These are phyloP conservation scores for Boletus edulis DNA, from an alignment of 768 basidiomycete genomes.

Conservation along the genomic window DNA sequence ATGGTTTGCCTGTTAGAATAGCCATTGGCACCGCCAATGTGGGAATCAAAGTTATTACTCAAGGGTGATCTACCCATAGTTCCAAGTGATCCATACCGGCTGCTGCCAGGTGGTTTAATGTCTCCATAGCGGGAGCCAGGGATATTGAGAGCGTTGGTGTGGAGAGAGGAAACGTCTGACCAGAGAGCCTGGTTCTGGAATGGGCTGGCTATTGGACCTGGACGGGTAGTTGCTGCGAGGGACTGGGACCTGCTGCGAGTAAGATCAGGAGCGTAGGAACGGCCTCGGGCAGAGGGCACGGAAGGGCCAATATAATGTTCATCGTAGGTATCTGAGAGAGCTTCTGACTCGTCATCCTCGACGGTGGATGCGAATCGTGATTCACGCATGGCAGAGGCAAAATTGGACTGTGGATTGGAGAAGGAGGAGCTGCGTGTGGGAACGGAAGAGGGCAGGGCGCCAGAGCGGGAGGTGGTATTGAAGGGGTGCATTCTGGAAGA, in stretches of 20 bases:
- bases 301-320: constrained; percentile 50
- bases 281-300: constrained; percentile 44
- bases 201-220: constrained; percentile 52
- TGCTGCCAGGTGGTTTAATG: constrained; percentile 56
- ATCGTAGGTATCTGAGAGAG: constrained; percentile 60
- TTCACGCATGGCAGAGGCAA: constrained; percentile 66
- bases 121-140: constrained; percentile 54
- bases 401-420: constrained; percentile 54
- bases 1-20: constrained; percentile 40
- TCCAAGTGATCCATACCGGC: constrained; percentile 65
- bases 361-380: constrained; percentile 71
- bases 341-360: constrained; percentile 78
- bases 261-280: constrained; percentile 59
- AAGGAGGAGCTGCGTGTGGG: constrained; percentile 71
- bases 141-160: constrained; percentile 56
- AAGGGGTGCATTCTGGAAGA: constrained; percentile 34
- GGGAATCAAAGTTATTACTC: constrained; percentile 49
- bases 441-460: constrained; percentile 43
- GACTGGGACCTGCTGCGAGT: constrained; percentile 78
- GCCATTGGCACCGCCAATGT: constrained; percentile 46
- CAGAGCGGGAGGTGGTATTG: constrained; percentile 36
- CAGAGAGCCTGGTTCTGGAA: constrained; percentile 44
- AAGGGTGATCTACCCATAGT: constrained; percentile 54
- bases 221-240: constrained; percentile 57
- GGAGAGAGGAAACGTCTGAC: constrained; percentile 51